Evolutionary conservation across 257 asterid genomes (phyloP).

Genomic region (Jacaranda mimosifolia): DNA sequence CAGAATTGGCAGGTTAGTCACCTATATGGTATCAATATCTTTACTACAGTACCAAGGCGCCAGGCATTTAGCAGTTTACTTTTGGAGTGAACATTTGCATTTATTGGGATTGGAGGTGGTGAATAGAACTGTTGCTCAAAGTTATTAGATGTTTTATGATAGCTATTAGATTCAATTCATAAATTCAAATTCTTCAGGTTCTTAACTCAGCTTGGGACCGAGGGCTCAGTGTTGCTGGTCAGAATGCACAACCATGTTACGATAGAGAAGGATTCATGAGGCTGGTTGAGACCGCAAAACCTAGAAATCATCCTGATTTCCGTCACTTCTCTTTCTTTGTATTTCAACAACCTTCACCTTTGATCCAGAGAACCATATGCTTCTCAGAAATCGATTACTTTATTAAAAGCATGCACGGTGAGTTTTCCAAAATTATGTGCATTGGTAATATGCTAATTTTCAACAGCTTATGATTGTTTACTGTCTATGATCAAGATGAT

Average conservation of each 20-base stretch:
- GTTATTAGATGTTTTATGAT: neutral
- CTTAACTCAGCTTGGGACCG: conserved; percentile 71
- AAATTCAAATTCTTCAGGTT: conserved; percentile 49
- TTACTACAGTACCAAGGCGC: neutral
- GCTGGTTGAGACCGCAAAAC: conserved; percentile 65
- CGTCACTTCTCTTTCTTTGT: conserved; percentile 59
- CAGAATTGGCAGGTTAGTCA: conserved; percentile 74
- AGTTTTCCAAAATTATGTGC: conserved; percentile 26
- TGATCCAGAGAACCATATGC: conserved; percentile 54
- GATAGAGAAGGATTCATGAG: conserved; percentile 62
- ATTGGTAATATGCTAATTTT: conserved; percentile 1
- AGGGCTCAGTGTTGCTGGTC: conserved; percentile 68
- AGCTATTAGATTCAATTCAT: neutral
- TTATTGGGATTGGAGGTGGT: neutral
- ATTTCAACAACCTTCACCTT: conserved; percentile 58
- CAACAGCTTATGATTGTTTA: conserved; percentile 6
- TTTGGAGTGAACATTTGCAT: neutral
- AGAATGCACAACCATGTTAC: conserved; percentile 58
- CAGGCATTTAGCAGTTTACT: neutral
- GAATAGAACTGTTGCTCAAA: neutral
- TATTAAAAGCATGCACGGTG: conserved; percentile 74
- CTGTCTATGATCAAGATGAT: neutral
- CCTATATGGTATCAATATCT: neutral
- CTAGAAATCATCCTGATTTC: conserved; percentile 72
- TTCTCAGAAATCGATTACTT: conserved; percentile 66